Base-by-base conservation (phyloP, 176 grass and related monocot genomes). In the Hyparrhenia diplandra region DNA sequence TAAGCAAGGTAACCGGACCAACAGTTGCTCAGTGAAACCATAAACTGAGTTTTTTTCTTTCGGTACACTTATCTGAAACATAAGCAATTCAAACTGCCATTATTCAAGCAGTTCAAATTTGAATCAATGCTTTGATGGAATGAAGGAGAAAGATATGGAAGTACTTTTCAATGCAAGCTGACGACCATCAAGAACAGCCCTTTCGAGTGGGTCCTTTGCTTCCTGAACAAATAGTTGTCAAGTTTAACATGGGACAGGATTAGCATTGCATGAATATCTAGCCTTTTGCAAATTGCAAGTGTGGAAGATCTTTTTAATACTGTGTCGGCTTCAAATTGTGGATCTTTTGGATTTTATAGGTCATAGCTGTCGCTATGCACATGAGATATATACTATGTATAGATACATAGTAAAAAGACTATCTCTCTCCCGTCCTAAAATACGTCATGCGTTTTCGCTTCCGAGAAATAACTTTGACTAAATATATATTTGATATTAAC, bases 31-130 rank as follows among this genome's bases (percentile, higher is more conserved):
- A 83, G 96, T 95, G 85, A 99, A 99, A 87, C 96, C 96, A 95
- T 99, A 99, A 46, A 99, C 96, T 78, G 96, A 99, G 65, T 99
- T 99, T 77, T n/a, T n/a, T n/a, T n/a, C n/a, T n/a, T n/a, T n/a
- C n/a, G n/a, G n/a, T n/a, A 92, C 96, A 71, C 92, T 95, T 82
- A 99, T 63, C 96, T 95, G 85, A 79, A 91, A 72, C 42, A 89
- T 67, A 69, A 84, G 62, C 36, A 16, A 67, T 35, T 54, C 28
- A 54, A 25, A 74, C 69, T 70, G 55, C 42, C 21, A 90, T 76
- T 71, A 80, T 61, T 43, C 23, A 37, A 82, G 68, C 55, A 80
- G 18, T 75, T 68, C n/a, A 8, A 7, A 8, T 49, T 46, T 65
- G 25, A 30, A 73, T 11, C 23, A 67, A 30, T 73, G 28, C 61